Evolutionary conservation across 257 asterid genomes (phyloP).

Genomic region (Fraxinus pennsylvanica): DNA sequence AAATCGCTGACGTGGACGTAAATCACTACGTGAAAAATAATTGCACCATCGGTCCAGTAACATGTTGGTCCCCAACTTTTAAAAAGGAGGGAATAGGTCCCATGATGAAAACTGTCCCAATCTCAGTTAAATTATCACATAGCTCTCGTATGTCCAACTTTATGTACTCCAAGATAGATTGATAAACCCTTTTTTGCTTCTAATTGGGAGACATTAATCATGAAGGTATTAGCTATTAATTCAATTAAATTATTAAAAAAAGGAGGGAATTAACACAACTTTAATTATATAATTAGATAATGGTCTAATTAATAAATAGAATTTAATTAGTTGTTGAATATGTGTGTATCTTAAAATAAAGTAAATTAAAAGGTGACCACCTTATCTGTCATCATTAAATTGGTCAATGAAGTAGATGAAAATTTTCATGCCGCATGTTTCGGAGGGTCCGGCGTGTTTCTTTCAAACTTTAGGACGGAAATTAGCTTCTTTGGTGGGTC

Average conservation of each 20-base stretch:
- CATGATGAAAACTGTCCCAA: no score
- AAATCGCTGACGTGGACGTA: background rate
- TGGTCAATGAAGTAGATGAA: background rate
- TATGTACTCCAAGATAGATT: no score
- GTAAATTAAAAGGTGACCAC: background rate
- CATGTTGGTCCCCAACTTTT: background rate
- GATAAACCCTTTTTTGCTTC: no score
- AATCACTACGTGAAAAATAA: no score
- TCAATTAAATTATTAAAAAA: no score
- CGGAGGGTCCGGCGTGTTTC: conserved; percentile 26
- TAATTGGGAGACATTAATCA: no score
- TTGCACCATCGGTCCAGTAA: background rate
- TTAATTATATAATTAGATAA: background rate
- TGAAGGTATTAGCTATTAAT: no score
- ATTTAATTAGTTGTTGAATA: background rate
- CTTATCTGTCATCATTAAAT: background rate
- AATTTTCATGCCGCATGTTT: conserved; percentile 45
- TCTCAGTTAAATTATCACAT: no score
- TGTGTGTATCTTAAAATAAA: background rate
- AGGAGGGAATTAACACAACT: background rate
- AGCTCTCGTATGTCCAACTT: no score
- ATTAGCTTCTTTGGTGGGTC: background rate
- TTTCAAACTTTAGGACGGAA: background rate
- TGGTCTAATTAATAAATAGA: background rate
- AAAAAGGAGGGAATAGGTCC: background rate